These are phyloP conservation scores for Athelia psychrophila DNA, from an alignment of 1,284 basidiomycete genomes.

Conservation along the genomic window DNA sequence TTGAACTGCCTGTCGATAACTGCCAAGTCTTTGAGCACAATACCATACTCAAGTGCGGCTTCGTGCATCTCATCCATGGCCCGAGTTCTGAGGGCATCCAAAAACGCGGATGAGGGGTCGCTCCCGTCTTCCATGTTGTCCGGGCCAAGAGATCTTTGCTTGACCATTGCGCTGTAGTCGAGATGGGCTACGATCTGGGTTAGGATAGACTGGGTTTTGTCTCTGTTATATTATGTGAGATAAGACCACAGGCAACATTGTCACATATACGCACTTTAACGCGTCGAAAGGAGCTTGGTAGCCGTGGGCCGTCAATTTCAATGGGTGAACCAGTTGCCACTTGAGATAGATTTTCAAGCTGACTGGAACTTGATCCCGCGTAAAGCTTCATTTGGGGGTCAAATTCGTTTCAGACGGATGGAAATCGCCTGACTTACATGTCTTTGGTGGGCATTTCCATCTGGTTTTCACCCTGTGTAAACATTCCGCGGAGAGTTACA, in stretches of 20 bases:
- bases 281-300: conserved; percentile 82
- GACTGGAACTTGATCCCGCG: conserved; percentile 80
- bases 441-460: conserved; percentile 83
- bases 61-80: conserved; percentile 82
- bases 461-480: conserved; percentile 78
- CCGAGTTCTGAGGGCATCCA: conserved; percentile 74
- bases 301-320: conserved; percentile 77
- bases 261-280: conserved; percentile 33
- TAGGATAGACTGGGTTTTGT: conserved; percentile 81
- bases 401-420: not conserved
- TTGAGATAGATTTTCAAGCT: conserved; percentile 79
- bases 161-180: conserved; percentile 66
- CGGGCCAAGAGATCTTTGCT: conserved; percentile 73
- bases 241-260: not conserved
- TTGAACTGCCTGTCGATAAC: conserved; percentile 84
- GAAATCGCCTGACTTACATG: conserved; percentile 46
- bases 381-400: conserved; percentile 49
- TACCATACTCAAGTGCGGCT: conserved; percentile 78
- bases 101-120: conserved; percentile 70
- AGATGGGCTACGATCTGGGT: conserved; percentile 79
- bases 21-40: conserved; percentile 77
- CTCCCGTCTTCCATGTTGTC: conserved; percentile 67
- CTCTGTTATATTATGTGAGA: conserved; percentile 28
- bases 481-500: conserved; percentile 73
- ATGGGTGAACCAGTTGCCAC: conserved; percentile 74